Base-by-base conservation (phyloP, 441 rosid genomes). In the Viola pubescens region DNA sequence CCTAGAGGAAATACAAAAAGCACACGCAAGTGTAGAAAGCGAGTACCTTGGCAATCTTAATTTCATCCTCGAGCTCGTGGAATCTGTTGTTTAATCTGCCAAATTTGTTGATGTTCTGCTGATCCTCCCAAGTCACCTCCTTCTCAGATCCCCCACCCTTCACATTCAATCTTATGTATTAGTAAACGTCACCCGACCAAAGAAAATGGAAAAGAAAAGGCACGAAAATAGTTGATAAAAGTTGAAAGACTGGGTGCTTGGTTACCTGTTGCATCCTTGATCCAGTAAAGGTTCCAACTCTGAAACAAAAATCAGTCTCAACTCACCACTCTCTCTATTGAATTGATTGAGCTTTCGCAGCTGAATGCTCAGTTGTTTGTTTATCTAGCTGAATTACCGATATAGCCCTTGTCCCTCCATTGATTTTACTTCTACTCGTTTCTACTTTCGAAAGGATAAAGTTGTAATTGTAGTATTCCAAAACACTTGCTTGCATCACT, bases 101-200 rank as follows among this genome's bases (percentile, higher is more conserved):
- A 65, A 91, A 91, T 54, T 59, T 83, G 73, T 91, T 91, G 61
- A 91, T 88, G 77, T 88, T 91, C 70, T 82, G 95, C 79, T 91
- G 98, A 59, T 91, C 98, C 59, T 86, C 91, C 98, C 98, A 91
- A 9, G 96, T 91, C 37, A 91, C 98, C 79, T 73, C 88, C 68
- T 65, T 83, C 54, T 76, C 91, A 71, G 96, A 83, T 79, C 89
- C 94, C 63, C 84, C 83, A 39, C 81, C 77, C 86, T 82, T 69
- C 65, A 77, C 56, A 56, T 43, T 44, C 7, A 48, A 4, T 39
- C 9, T 16, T 40, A 34, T 26, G 12, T 9, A 38, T 8, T 3
- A 4, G 14, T 54, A 38, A n/a, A 7, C 10, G 44, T 41, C 37
- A 43, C 4, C 8, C 37, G 5, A 52, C 8, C 13, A 45, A 7